These are phyloP conservation scores for Spergularia bocconei DNA, from an alignment of 148 eudicot genomes.

Conservation along the genomic window DNA sequence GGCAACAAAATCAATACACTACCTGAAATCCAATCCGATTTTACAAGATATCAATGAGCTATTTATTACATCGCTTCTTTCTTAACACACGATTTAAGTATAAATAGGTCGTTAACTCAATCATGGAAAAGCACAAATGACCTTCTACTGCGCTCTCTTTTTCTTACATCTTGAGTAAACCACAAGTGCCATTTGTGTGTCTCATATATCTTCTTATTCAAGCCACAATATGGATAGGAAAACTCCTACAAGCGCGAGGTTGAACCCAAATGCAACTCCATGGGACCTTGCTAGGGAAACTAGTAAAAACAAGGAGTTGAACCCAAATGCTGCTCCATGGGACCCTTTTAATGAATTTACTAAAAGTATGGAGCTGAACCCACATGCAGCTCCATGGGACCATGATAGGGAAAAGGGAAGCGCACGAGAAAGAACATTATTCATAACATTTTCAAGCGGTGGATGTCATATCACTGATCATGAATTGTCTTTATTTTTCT, in stretches of 20 bases:
- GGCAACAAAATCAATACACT: slow-evolving; percentile 4
- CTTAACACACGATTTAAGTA: background rate
- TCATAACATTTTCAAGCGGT: slow-evolving; percentile 21
- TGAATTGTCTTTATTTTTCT: slow-evolving; percentile 8
- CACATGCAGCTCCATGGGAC: slow-evolving; percentile 19
- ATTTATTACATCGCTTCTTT: background rate
- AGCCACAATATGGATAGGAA: background rate
- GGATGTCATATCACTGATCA: background rate
- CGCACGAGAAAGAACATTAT: slow-evolving; percentile 10
- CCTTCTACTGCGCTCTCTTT: background rate
- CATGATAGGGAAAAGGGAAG: background rate
- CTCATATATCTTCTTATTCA: background rate
- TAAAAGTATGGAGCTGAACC: too few species aligned
- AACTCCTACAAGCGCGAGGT: too few species aligned
- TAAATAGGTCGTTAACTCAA: background rate
- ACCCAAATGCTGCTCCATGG: slow-evolving; percentile 25
- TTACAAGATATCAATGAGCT: background rate
- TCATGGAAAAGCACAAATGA: background rate
- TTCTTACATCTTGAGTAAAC: too few species aligned
- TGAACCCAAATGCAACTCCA: slow-evolving; percentile 22
- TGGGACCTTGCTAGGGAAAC: slow-evolving; percentile 5
- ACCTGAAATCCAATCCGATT: background rate
- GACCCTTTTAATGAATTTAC: too few species aligned
- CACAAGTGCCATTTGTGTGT: too few species aligned
- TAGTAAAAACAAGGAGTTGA: background rate